Evolutionary conservation across 2,329 filamentous ascomycete genomes (phyloP).

Genomic region (Scedosporium apiospermum): DNA sequence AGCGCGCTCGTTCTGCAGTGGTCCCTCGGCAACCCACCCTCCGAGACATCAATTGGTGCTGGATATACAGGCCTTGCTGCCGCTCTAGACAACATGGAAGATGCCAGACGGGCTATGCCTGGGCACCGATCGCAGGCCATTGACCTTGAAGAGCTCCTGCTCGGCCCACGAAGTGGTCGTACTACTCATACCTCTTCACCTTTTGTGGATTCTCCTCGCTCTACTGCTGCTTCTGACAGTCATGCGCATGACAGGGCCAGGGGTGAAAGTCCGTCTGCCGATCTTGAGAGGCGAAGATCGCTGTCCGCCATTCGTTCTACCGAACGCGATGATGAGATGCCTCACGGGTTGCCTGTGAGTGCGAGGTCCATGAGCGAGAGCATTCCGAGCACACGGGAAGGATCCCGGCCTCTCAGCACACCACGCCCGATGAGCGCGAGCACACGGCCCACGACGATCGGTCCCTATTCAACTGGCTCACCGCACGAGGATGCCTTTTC

Average conservation of each 20-base stretch:
- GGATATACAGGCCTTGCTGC: conserved; percentile 59
- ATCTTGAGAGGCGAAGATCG: background rate
- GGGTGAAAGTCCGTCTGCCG: background rate
- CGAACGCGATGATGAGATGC: background rate
- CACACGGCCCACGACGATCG: too few relatives aligned
- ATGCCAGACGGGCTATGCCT: background rate
- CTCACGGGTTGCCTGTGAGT: background rate
- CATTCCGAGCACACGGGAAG: background rate
- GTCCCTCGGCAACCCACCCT: conserved; percentile 48
- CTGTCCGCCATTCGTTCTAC: background rate
- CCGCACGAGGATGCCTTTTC: background rate
- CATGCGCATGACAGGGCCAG: background rate
- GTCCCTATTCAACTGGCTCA: background rate
- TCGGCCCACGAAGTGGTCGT: background rate
- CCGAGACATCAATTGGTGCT: conserved; percentile 52
- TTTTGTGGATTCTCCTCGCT: background rate
- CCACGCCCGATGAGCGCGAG: background rate
- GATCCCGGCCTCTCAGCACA: background rate
- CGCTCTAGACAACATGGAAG: conserved; percentile 38
- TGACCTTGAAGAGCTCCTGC: background rate
- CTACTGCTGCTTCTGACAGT: background rate
- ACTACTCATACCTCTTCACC: background rate
- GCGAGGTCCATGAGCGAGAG: background rate
- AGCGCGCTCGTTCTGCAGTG: conserved; percentile 57
- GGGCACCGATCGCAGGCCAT: background rate